Base-by-base conservation (phyloP, 768 basidiomycete species). In the Tephrocybe sp. region DNA sequence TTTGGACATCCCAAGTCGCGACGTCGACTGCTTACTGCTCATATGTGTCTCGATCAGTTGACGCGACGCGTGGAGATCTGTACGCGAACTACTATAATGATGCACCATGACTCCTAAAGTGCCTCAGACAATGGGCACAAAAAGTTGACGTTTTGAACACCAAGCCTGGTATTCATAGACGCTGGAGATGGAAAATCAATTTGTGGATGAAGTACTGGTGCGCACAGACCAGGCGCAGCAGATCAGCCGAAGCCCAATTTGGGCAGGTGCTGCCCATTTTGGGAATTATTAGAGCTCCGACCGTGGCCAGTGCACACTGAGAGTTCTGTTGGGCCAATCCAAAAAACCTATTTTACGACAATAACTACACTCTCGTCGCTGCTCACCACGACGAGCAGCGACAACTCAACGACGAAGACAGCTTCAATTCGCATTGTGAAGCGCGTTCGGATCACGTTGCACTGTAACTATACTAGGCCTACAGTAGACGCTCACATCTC, bases 261-360 rank as follows among this genome's bases (percentile, higher is more conserved):
- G 34, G 51, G 39, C 34, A 38, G 22, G 14, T 53, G n/a, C 14
- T 44, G 32, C 63, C 65, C 58, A 55, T 65, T 61, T 66, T 43
- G 64, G 65, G 58, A 65, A 48, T 32, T 17, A 52, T 69, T 70
- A 45, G 54, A 67, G 59, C 65, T 66, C 69, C 66, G 60, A 55
- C 54, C 31, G 39, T 39, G 23, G 14, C 34, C n/a, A 48, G 56
- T 42, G 46, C 41, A 34, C 43, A 43, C 19, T 10, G 45, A 40
- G 30, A 30, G 38, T 13, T 23, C 17, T 48, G 48, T 52, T 53
- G 49, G 43, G 46, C 31, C 43, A 12, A 47, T 12, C 35, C 36
- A 34, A 46, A 38, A 41, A 50, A 42, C 46, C 31, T 7, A 40
- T 41, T 54, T 51, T 44, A 57, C 56, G 45, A 55, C 55, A 48